Base-by-base conservation (phyloP, 1,284 basidiomycete species). In the Boletus semigastroideus region DNA sequence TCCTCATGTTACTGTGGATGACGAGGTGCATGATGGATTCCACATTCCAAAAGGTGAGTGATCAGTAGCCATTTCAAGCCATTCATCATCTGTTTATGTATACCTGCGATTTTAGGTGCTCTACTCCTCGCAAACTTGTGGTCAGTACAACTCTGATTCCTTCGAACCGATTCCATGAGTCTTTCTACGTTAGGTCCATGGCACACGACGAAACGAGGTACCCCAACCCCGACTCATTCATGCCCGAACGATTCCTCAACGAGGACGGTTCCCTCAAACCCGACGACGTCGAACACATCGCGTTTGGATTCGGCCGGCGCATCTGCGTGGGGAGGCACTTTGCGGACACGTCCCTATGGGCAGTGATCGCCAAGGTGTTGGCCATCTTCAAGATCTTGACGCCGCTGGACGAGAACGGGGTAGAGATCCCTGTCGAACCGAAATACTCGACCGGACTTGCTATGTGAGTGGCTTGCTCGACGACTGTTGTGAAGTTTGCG, bases 201-300 rank as follows among this genome's bases (percentile, higher is more conserved):
- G 36, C 33, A 34, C 33, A 34, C 33, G 33, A 34, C 16, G 33
- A 34, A 34, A 16, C 33, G 8, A 16, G 16, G 14, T 59, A 46
- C 22, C 45, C 49, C 4, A 38, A 59, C 17, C 20, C 57, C 17
- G 10, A 57, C 6, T 1, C 20, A 4, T 59, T 62, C 34, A 20
- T 62, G 6, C 59, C 57, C 0, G 59, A 59, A 4, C 47, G 54
- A 5, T 62, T 57, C 28, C 25, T 61, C 14, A 22, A 48, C 5
- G 52, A 51, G 3, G 53, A 59, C 1, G 52, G 33, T 16, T 34
- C 33, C 14, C 33, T 34, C 16, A 34, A 34, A 34, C 33, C 33
- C 4, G 41, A 50, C 31, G 39, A 49, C 25, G 5, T 16, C 0
- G 51, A 59, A 20, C 39, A 51, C 5, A 39, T 58, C 11, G 9